phyloP scores from a whole-genome alignment of 2,329 filamentous ascomycete species.

The Claviceps pazoutovae region DNA sequence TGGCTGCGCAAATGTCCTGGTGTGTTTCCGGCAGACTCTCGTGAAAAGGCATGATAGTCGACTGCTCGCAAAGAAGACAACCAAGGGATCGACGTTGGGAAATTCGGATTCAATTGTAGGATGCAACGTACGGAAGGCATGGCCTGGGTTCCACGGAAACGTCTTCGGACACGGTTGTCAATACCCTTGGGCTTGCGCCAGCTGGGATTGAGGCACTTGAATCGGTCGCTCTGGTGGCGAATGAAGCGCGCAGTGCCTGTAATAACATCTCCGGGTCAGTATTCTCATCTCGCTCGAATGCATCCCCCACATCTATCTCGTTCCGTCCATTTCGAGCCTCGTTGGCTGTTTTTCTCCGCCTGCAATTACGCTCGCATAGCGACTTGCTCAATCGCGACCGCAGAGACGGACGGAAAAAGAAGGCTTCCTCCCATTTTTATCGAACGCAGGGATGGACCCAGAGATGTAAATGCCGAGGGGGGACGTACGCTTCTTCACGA shows the following conservation, averaged over 20 bases:
- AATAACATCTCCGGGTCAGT: constrained; percentile 25
- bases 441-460: not conserved
- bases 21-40: not conserved
- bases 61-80: not conserved
- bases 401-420: not conserved
- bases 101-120: not conserved
- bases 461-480: constrained; percentile 1
- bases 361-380: not conserved
- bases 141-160: constrained; percentile 87
- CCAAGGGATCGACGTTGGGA: not conserved
- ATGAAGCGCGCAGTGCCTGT: constrained; percentile 85
- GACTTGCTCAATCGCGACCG: not conserved
- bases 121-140: constrained; percentile 85
- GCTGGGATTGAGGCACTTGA: constrained; percentile 77
- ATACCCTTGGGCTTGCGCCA: constrained; percentile 99
- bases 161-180: constrained; percentile 92
- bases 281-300: constrained; percentile 6
- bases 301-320: not conserved
- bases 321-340: not conserved
- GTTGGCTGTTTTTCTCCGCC: not conserved
- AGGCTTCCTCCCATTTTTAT: not conserved
- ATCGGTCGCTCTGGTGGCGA: constrained; percentile 95
- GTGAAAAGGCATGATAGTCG: not conserved
- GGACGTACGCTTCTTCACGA: constrained; percentile 99
- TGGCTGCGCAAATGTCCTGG: not conserved